Evolutionary conservation across 306 rosid genomes (phyloP).

Genomic region (Inga leiocalycina): DNA sequence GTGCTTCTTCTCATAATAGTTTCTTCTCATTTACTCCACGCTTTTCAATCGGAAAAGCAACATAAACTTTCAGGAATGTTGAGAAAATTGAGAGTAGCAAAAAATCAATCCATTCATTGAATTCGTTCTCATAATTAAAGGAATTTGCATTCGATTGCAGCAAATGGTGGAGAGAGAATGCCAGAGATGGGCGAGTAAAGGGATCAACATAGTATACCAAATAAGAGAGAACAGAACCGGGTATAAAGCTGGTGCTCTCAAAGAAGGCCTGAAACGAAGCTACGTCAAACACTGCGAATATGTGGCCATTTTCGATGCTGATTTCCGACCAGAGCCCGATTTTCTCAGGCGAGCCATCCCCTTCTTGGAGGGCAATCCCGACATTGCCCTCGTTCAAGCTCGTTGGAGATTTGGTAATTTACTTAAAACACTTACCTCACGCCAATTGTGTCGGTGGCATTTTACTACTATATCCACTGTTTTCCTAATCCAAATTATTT

Average conservation of each 20-base stretch:
- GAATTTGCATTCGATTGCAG: conserved; percentile 39
- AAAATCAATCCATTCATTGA: not conserved
- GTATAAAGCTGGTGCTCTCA: conserved; percentile 95
- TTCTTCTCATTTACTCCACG: not conserved
- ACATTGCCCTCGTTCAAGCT: conserved; percentile 90
- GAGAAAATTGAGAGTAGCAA: conserved; percentile 5
- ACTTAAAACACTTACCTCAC: not conserved
- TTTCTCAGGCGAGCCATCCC: conserved; percentile 88
- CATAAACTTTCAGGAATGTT: not conserved
- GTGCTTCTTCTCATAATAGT: not conserved
- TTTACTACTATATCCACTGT: not conserved
- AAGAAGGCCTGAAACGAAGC: conserved; percentile 87
- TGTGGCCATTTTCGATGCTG: conserved; percentile 92
- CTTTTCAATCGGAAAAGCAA: not conserved
- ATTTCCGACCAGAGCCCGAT: conserved; percentile 91
- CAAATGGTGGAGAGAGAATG: conserved; percentile 97
- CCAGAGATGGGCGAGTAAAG: conserved; percentile 97
- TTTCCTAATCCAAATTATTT: not conserved
- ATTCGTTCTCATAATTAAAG: not conserved
- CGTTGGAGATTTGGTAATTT: conserved; percentile 96
- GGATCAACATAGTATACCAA: conserved; percentile 80
- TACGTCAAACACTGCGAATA: conserved; percentile 91
- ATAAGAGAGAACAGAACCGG: conserved; percentile 84
- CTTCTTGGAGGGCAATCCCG: conserved; percentile 75
- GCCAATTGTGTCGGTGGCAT: conserved; percentile 66